Percentiles rank a stretch among this genome's conserved stretches.
phyloP scores from a whole-genome alignment of 2,329 filamentous ascomycete genomes.

The Penicillium paneum region DNA sequence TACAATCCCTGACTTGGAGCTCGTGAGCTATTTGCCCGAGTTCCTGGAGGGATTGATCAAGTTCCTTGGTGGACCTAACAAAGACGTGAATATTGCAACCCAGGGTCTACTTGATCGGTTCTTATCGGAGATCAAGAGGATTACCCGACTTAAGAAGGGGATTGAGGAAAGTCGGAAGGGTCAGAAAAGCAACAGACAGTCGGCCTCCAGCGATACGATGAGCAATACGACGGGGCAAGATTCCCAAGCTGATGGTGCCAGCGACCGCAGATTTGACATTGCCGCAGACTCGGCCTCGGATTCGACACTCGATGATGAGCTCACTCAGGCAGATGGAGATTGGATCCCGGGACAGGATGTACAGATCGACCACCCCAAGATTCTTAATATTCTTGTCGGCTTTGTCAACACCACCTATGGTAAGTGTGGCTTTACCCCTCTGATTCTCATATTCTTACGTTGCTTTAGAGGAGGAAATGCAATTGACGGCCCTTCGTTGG shows the following conservation, averaged over 20 bases:
- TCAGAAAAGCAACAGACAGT: slow-evolving; percentile 66
- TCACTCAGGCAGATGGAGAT: slow-evolving; percentile 72
- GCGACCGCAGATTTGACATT: slow-evolving; percentile 52
- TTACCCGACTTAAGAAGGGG: slow-evolving; percentile 86
- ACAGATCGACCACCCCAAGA: slow-evolving; percentile 86
- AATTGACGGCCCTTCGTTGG: slow-evolving; percentile 89
- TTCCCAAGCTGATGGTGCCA: slow-evolving; percentile 30
- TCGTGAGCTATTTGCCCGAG: slow-evolving; percentile 87
- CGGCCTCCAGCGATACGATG: slow-evolving; percentile 65
- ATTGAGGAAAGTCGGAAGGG: slow-evolving; percentile 79
- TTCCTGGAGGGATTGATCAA: slow-evolving; percentile 87
- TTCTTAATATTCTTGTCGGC: slow-evolving; percentile 84
- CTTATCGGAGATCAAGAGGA: slow-evolving; percentile 88
- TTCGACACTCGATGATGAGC: slow-evolving; percentile 51
- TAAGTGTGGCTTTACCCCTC: slow-evolving; percentile 41
- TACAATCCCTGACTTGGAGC: slow-evolving; percentile 92
- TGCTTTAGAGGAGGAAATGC: slow-evolving; percentile 74
- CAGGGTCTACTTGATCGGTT: slow-evolving; percentile 87
- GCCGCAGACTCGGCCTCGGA: slow-evolving; percentile 50
- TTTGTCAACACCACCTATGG: slow-evolving; percentile 81
- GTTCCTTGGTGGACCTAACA: slow-evolving; percentile 86
- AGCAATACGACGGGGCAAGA: slow-evolving; percentile 55
- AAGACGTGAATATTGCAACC: slow-evolving; percentile 91
- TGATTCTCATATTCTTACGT: slow-evolving; percentile 15
- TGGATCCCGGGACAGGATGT: slow-evolving; percentile 98